Evolutionary conservation across 2,329 filamentous ascomycete species (phyloP), one percentile per base, ranked within the genome.

Genomic region (Colletotrichum theobromicola): DNA sequence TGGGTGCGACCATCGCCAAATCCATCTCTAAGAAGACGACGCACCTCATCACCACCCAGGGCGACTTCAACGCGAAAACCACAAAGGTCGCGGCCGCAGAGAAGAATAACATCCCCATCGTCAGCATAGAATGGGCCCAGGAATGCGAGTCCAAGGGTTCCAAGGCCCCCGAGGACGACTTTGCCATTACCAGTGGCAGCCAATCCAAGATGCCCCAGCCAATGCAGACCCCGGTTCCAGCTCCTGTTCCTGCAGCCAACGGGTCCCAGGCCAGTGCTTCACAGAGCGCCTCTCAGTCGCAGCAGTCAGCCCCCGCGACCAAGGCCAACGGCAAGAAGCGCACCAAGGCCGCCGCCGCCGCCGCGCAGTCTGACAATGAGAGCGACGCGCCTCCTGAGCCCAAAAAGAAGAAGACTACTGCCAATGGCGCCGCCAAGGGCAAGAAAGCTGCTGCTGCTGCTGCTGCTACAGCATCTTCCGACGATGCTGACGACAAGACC

Each of bases 91-190:
- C 84, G 77, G 82, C 88, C 18, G 89, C 87, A 6, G 80, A 84
- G 12, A 77, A 84, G 15, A 84, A 87, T 37, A 84, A 81, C 24
- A 82, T 93, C 15, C 86, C 87, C 4, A 86, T 94, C 60, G 88
- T 95, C 30, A 86, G 83, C 12, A 81, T 92, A 0, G 83, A 89
- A 16, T 95, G 93, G 93, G 83, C 92, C n/a, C 76, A 89, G 3
- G 88, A 92, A n/a, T 91, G 88, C 26, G 83, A 89, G 46, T 76
- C 83, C 16, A 81, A 83, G 18, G 84, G 84, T 60, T 80, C 83
- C 13, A 85, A 83, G 35, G 78, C 87, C 67, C 65, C 78, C 4
- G 86, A 86, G 77, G 77, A 71, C 26, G 65, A 61, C 26, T 85
- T 83, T 67, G 57, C 65, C n/a, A 76, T 82, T 34, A 72, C 60